phyloP scores from a whole-genome alignment of 1,284 basidiomycete genomes.

The Cryptococcus neoformans region DNA sequence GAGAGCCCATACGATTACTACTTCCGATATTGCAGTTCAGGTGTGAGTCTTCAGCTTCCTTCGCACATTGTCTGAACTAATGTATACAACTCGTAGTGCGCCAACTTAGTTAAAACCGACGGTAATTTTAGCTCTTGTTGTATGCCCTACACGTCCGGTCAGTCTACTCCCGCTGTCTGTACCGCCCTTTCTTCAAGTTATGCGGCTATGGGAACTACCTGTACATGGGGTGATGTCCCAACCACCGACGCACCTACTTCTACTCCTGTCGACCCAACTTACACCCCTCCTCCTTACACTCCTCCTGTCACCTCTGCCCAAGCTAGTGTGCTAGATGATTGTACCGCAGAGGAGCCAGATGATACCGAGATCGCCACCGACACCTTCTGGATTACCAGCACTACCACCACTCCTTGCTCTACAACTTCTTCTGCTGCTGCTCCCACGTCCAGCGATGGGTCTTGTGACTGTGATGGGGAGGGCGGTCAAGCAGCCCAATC shows the following conservation, averaged over 20 bases:
- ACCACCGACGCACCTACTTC: conserved; percentile 7
- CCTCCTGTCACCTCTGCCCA: conserved; percentile 1
- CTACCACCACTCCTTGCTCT: conserved; percentile 9
- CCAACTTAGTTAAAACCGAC: conserved; percentile 7
- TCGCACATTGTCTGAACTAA: neutral
- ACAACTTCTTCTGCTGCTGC: neutral
- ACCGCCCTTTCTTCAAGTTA: conserved; percentile 3
- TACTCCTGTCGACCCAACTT: neutral
- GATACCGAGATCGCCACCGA: neutral
- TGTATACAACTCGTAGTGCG: conserved; percentile 6
- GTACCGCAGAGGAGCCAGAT: neutral
- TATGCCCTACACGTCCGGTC: conserved; percentile 13
- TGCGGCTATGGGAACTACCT: conserved; percentile 7
- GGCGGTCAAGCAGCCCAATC: neutral
- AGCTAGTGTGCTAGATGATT: neutral
- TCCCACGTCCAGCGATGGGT: conserved; percentile 2
- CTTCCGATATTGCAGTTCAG: conserved; percentile 12
- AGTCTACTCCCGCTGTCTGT: conserved; percentile 14
- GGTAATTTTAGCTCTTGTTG: conserved; percentile 16
- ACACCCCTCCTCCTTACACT: conserved; percentile 5
- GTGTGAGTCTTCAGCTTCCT: conserved; percentile 10
- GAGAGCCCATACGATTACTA: conserved; percentile 18
- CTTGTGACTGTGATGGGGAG: neutral
- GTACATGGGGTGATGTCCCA: conserved; percentile 8
- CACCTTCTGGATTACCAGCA: conserved; percentile 9